phyloP scores from a whole-genome alignment of 768 basidiomycete species.

The Calvatia gigantea region DNA sequence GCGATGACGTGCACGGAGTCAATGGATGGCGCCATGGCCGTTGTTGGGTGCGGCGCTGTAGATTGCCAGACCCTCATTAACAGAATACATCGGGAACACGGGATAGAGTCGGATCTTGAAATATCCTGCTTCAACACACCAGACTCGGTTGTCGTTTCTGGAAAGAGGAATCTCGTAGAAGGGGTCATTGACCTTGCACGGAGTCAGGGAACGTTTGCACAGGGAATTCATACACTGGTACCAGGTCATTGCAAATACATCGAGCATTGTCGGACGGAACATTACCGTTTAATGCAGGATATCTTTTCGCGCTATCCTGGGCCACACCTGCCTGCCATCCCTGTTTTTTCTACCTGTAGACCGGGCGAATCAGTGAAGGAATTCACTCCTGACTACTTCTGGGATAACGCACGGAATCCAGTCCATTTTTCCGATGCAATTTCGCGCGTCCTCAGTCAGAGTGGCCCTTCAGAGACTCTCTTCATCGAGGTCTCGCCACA shows the following conservation, averaged over 20 bases:
- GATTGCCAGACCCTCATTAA: constrained; percentile 25
- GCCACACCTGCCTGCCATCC: constrained; percentile 20
- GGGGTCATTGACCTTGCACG: constrained; percentile 25
- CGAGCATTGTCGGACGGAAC: constrained; percentile 29
- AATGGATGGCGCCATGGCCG: constrained; percentile 41
- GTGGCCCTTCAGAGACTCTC: constrained; percentile 17
- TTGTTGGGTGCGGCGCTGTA: constrained; percentile 29
- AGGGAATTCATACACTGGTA: constrained; percentile 31
- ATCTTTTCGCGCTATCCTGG: constrained; percentile 31
- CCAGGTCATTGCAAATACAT: constrained; percentile 37
- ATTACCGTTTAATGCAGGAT: constrained; percentile 22
- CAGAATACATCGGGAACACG: constrained; percentile 5
- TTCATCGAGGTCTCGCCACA: constrained; percentile 38
- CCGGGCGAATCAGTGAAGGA: constrained; percentile 19
- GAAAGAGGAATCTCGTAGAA: constrained; percentile 24
- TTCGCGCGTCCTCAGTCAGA: constrained; percentile 17
- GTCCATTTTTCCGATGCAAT: constrained; percentile 35
- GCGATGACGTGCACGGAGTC: constrained; percentile 31
- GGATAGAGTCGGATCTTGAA: constrained; percentile 23
- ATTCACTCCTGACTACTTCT: constrained; percentile 36
- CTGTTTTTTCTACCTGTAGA: constrained; percentile 35
- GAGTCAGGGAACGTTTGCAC: constrained; percentile 27
- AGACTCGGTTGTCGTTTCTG: constrained; percentile 34
- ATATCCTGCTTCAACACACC: constrained; percentile 40
- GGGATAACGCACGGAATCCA: constrained; percentile 33